Base-by-base conservation (phyloP, 768 basidiomycete species). In the Suillus decipiens region DNA sequence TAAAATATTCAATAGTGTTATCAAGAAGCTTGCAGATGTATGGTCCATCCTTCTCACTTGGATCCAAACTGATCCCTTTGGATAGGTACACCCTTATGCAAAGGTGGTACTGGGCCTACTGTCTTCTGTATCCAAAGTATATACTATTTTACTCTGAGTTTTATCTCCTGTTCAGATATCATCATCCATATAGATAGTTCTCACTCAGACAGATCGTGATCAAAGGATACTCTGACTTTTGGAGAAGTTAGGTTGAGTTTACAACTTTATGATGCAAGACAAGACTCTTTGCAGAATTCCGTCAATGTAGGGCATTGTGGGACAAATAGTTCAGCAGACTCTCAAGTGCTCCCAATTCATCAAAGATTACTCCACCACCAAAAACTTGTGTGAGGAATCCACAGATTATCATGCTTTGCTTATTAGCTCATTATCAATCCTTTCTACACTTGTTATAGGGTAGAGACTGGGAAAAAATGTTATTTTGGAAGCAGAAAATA, bases 271-370 rank as follows among this genome's bases (percentile, higher is more conserved):
- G 34, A 34, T n/a, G 10, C 15, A 48, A 51, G 54, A 42, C 17
- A 14, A 33, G 3, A 31, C 36, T 11, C 37, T 64, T 28, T 8
- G 12, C 14, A 17, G 39, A 12, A 45, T 64, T 15, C 19, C 14
- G 15, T 57, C 39, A 1, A 48, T 48, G 63, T 10, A 22, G 10
- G 22, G 22, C 12, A 64, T 58, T 17, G 5, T 63, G 5, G 63
- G 42, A 15, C 55, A 28, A 19, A 41, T 58, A 19, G 41, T 50
- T 19, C 61, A 65, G 34, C 54, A 57, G n/a, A 50, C 62, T 14
- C 31, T 45, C 1, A 45, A 65, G 33, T 64, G 64, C 19, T 31
- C 45, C 17, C 37, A 64, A 8, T 65, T 65, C 45, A 53, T 65
- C n/a, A 28, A 5, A 12, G 51, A 64, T 17, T 65, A 65, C 22